phyloP scores from a whole-genome alignment of 129 eudicot species.

The Lonicera japonica region DNA sequence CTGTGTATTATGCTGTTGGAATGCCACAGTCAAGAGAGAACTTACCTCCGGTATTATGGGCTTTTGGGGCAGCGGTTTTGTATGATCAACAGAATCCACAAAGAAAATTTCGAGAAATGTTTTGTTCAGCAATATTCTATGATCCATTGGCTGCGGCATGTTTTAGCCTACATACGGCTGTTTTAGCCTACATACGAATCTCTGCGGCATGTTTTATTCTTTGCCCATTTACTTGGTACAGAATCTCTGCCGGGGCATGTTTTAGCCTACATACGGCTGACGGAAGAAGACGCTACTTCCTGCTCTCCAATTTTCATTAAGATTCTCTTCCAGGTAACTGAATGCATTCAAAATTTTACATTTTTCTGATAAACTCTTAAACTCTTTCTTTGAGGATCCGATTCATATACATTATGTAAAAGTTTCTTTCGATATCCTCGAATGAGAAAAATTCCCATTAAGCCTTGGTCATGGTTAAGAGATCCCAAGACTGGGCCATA shows the following conservation, averaged over 20 bases:
- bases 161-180: no score
- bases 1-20: constrained; percentile 82
- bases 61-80: constrained; percentile 96
- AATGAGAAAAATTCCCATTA: no score
- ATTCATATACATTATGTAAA: no score
- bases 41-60: constrained; percentile 88
- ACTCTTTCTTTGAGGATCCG: no score
- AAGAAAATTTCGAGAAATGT: constrained; percentile 80
- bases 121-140: constrained; percentile 91
- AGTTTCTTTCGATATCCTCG: no score
- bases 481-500: no score
- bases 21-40: constrained; percentile 95
- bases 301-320: constrained; percentile 90
- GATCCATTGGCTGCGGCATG: constrained; percentile 98
- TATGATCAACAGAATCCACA: constrained; percentile 82
- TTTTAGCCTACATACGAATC: no score
- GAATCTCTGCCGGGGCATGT: constrained; percentile 91
- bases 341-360: background rate
- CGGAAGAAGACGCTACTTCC: constrained; percentile 92
- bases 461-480: no score
- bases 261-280: constrained; percentile 71
- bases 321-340: constrained; percentile 84
- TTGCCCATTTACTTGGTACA: constrained; percentile 90
- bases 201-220: no score
- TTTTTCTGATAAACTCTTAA: no score